These are phyloP conservation scores for Solanum habrochaites DNA, from an alignment of 257 asterid species.

Conservation along the genomic window DNA sequence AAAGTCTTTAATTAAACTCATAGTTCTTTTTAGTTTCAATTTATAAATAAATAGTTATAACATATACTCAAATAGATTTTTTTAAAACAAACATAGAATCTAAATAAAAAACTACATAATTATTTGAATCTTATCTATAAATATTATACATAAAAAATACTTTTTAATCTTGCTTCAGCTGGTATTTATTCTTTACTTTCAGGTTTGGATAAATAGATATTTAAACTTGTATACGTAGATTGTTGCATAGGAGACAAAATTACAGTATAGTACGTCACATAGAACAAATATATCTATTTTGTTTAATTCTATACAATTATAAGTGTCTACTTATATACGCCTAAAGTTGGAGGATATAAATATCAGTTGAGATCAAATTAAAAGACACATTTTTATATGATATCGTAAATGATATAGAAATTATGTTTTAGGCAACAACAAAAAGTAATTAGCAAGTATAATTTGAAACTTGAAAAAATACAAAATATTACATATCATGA, in stretches of 20 bases:
- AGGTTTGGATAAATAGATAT: rapidly evolving
- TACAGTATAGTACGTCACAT: no score
- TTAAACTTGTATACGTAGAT: not conserved
- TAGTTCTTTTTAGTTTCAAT: not conserved
- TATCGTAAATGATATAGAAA: not conserved
- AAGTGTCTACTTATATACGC: not conserved
- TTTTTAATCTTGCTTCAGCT: rapidly evolving
- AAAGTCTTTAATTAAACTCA: not conserved
- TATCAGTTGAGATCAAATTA: rapidly evolving
- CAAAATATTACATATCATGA: not conserved
- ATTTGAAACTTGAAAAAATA: not conserved
- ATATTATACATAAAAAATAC: no score
- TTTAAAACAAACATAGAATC: not conserved
- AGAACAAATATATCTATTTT: no score
- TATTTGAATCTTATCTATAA: not conserved
- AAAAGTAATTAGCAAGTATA: no score
- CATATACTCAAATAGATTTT: not conserved
- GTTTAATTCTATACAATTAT: no score
- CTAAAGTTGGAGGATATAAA: rapidly evolving
- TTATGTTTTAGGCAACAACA: not conserved
- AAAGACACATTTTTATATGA: no score
- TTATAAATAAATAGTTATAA: not conserved
- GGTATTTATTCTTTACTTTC: no score
- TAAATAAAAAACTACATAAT: not conserved
- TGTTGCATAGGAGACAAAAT: not conserved